Conservation (phyloP, 164 flowering plant genomes). For the Annona cherimola region DNA sequence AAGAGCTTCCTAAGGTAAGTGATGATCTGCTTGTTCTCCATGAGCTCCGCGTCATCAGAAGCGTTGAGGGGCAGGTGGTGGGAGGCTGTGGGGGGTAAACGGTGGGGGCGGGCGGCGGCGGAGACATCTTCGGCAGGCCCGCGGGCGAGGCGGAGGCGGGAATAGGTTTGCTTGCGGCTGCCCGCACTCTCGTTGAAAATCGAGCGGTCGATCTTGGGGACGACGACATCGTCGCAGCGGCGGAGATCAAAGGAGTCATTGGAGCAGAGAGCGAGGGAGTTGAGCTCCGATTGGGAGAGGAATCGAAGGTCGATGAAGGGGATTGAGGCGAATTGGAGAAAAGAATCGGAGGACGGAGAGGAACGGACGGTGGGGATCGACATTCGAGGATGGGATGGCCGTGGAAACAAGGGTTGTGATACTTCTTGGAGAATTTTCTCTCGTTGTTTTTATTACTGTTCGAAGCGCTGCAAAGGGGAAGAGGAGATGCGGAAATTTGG, state of each 20-base stretch:
- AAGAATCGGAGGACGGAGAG: constrained; percentile 3
- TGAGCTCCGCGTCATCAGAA: constrained; percentile 26
- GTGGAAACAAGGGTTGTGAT: background rate
- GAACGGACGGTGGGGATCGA: constrained; percentile 35
- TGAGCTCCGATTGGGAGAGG: constrained; percentile 72
- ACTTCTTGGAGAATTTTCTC: background rate
- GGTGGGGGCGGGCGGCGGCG: constrained; percentile 14
- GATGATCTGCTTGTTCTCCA: constrained; percentile 45
- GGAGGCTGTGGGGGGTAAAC: constrained; percentile 10
- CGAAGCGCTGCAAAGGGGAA: background rate
- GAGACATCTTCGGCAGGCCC: constrained; percentile 24
- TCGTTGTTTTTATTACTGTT: background rate
- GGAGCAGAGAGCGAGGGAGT: constrained; percentile 52
- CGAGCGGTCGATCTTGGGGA: constrained; percentile 78
- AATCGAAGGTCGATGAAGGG: constrained; percentile 69
- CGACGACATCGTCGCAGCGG: constrained; percentile 41
- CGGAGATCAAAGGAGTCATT: constrained; percentile 25
- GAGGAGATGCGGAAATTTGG: background rate
- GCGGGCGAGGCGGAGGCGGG: constrained; percentile 78
- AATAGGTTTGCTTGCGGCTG: constrained; percentile 87
- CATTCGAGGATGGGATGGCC: constrained; percentile 19
- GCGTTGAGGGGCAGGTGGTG: background rate
- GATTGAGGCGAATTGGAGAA: constrained; percentile 34
- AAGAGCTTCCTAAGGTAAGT: constrained; percentile 18
- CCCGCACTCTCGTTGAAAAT: constrained; percentile 92